phyloP scores from a whole-genome alignment of 768 basidiomycete species.

The Leccinellum luteum region DNA sequence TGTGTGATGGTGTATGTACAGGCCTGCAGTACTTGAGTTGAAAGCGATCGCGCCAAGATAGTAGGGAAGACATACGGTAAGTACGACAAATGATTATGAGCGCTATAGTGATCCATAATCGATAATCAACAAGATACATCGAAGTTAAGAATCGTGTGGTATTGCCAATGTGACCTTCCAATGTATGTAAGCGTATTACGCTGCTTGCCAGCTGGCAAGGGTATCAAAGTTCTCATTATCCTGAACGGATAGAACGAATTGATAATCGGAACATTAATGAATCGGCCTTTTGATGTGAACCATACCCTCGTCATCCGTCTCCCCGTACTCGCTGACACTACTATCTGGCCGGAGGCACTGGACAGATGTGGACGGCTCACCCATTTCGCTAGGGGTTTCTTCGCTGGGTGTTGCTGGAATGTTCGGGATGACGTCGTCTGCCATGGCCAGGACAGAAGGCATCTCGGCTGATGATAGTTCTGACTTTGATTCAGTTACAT shows the following conservation, averaged over 20 bases:
- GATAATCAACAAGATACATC: conserved; percentile 3
- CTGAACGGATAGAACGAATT: conserved; percentile 1
- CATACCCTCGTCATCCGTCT: conserved; percentile 86
- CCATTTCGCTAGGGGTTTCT: conserved; percentile 27
- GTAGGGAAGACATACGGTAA: neutral
- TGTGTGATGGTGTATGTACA: neutral
- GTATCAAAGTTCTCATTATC: conserved; percentile 21
- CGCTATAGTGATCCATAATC: neutral
- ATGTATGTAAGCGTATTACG: conserved; percentile 17
- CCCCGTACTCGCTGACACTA: conserved; percentile 70
- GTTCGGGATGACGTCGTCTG: conserved; percentile 33
- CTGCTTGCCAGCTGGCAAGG: conserved; percentile 14
- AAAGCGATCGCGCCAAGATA: neutral
- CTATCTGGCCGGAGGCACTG: conserved; percentile 40
- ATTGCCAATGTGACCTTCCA: conserved; percentile 8
- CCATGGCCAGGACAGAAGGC: neutral
- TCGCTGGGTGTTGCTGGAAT: conserved; percentile 21
- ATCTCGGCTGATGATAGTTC: conserved; percentile 11
- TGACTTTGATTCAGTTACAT: conserved; percentile 22
- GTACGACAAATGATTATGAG: neutral
- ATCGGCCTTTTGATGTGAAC: conserved; percentile 67
- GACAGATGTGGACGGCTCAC: conserved; percentile 24
- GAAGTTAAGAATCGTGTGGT: conserved; percentile 1
- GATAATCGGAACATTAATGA: conserved; percentile 14
- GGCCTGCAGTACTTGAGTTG: neutral